Percentiles rank a stretch among this genome's conserved stretches.
These are phyloP conservation scores for Euphorbia schlechtendalii DNA, from an alignment of 441 rosid species.

Conservation along the genomic window DNA sequence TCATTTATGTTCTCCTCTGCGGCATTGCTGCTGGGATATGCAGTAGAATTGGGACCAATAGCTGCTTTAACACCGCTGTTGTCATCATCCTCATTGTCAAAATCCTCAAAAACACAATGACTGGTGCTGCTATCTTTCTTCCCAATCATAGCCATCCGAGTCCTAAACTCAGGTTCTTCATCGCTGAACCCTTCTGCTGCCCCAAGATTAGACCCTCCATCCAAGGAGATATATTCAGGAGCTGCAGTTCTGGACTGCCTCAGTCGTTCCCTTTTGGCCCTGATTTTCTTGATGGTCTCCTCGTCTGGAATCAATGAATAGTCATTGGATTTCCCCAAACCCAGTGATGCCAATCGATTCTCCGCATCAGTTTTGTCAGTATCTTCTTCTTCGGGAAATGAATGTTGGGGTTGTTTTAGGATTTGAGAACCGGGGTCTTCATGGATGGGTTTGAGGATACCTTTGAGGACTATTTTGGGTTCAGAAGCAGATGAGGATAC, in stretches of 20 bases:
- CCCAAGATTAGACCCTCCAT: conserved; percentile 41
- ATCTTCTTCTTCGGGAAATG: conserved; percentile 16
- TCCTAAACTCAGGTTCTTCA: conserved; percentile 66
- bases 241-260: conserved; percentile 56
- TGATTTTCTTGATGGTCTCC: conserved; percentile 60
- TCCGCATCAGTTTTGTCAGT: conserved; percentile 24
- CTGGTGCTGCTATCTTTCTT: conserved; percentile 22
- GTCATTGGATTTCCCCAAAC: conserved; percentile 24
- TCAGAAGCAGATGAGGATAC: conserved; percentile 41
- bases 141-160: conserved; percentile 48
- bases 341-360: conserved; percentile 29
- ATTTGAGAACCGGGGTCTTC: conserved; percentile 14
- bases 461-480: conserved; percentile 67
- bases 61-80: conserved; percentile 14
- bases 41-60: not conserved
- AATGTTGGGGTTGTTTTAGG: conserved; percentile 22
- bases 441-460: conserved; percentile 45
- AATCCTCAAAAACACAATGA: conserved; percentile 58
- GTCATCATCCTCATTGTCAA: conserved; percentile 35
- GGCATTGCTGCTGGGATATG: not conserved
- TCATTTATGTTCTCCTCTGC: conserved; percentile 9
- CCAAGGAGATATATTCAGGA: conserved; percentile 73
- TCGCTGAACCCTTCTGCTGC: conserved; percentile 60
- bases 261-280: conserved; percentile 63
- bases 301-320: conserved; percentile 33